Conservation (phyloP, 2,329 filamentous ascomycete genomes). For the Zymoseptoria tritici region DNA sequence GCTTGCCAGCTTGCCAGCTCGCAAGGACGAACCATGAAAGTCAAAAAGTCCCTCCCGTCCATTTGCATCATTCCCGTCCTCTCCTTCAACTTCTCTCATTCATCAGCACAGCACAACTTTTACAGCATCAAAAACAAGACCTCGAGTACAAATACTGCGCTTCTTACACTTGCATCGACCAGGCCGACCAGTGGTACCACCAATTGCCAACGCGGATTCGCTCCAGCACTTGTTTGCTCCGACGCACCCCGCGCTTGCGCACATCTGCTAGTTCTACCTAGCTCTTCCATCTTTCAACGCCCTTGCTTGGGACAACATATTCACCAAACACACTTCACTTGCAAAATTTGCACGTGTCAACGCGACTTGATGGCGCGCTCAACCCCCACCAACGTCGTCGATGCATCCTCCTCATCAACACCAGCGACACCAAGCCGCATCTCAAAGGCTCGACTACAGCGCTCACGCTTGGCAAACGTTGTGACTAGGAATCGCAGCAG, state of each 20-base stretch:
- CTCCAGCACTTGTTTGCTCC: neutral
- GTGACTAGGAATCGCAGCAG: conserved; percentile 12
- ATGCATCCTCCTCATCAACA: conserved; percentile 1
- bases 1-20: no score
- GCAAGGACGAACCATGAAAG: no score
- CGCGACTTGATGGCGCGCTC: conserved; percentile 7
- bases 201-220: neutral
- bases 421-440: conserved; percentile 7
- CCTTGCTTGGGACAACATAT: neutral
- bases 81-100: neutral
- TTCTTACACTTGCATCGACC: neutral
- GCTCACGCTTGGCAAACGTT: neutral
- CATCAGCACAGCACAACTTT: neutral
- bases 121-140: neutral
- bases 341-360: neutral
- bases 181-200: neutral
- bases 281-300: neutral
- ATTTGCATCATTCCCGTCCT: neutral
- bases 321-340: neutral
- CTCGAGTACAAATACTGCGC: neutral
- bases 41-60: no score
- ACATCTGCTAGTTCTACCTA: neutral
- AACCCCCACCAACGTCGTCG: neutral
- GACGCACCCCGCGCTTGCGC: neutral
- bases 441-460: conserved; percentile 9